Percentiles rank a stretch among this genome's conserved stretches.
phyloP scores from a whole-genome alignment of 139 green algal genomes.

The Picochlorum sp. region DNA sequence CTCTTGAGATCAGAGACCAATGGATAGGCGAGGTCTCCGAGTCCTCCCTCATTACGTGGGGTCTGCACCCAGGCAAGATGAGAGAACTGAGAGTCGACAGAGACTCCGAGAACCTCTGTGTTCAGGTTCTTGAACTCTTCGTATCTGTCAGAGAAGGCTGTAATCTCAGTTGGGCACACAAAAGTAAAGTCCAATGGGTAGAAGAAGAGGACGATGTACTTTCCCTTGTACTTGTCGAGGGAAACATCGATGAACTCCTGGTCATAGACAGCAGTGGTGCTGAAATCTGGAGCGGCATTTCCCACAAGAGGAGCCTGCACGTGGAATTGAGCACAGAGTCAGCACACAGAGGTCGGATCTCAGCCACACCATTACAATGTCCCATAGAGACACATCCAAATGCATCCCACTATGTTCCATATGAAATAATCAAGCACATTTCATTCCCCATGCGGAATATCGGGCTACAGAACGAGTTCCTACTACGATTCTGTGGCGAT shows the following conservation, averaged over 20 bases:
- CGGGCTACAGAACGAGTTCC: too few relatives aligned
- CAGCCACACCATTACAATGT: too few relatives aligned
- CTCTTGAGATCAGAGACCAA: constrained; percentile 96
- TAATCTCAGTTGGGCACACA: constrained; percentile 95
- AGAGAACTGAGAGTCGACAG: constrained; percentile 91
- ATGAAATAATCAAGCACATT: too few relatives aligned
- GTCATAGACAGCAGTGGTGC: constrained; percentile 81
- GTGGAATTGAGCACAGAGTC: too few relatives aligned
- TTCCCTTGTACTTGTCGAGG: constrained; percentile 85
- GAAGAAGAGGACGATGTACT: constrained; percentile 99
- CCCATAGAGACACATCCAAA: too few relatives aligned
- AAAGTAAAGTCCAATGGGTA: constrained; percentile 97
- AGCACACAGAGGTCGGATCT: too few relatives aligned
- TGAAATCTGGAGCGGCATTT: constrained; percentile 81
- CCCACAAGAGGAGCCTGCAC: constrained; percentile 60
- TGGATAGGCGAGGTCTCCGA: constrained; percentile 94
- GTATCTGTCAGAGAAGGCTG: constrained; percentile 90
- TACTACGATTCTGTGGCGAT: too few relatives aligned
- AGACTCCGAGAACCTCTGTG: constrained; percentile 81
- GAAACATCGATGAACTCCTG: constrained; percentile 91
- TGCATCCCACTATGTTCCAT: too few relatives aligned
- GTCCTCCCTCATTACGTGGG: constrained; percentile 67
- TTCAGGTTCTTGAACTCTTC: constrained; percentile 83
- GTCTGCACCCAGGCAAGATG: constrained; percentile 98
- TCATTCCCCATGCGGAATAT: too few relatives aligned